phyloP scores from a whole-genome alignment of 2,329 filamentous ascomycete genomes.

The Onygenales sp. region DNA sequence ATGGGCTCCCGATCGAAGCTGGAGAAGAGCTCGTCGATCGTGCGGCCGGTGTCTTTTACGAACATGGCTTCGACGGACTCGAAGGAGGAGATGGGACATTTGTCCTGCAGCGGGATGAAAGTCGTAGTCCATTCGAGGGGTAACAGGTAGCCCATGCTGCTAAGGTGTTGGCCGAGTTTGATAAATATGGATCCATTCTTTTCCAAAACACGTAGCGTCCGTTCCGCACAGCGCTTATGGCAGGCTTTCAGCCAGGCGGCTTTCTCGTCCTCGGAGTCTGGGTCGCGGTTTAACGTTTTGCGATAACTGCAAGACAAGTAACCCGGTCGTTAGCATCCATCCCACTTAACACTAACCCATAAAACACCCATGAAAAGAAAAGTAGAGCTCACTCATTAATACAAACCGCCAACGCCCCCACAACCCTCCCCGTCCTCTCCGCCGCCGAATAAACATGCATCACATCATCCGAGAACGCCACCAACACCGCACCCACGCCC shows the following conservation, averaged over 20 bases:
- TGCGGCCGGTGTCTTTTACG: slow-evolving; percentile 66
- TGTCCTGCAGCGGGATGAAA: slow-evolving; percentile 91
- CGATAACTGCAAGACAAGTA: slow-evolving; percentile 58
- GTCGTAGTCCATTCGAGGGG: slow-evolving; percentile 89
- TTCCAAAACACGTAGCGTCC: slow-evolving; percentile 79
- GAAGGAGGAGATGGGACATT: slow-evolving; percentile 84
- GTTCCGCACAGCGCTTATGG: slow-evolving; percentile 83
- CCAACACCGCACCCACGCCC: slow-evolving; percentile 34
- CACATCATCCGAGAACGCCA: slow-evolving; percentile 55
- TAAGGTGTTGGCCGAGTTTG: slow-evolving; percentile 92
- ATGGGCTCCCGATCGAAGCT: slow-evolving; percentile 74
- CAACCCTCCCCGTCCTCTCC: slow-evolving; percentile 71
- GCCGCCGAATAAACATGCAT: slow-evolving; percentile 66
- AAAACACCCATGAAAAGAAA: too few relatives aligned
- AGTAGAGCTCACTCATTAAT: slow-evolving; percentile 93
- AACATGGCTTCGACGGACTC: slow-evolving; percentile 85
- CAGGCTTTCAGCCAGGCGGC: slow-evolving; percentile 66
- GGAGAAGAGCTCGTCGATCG: slow-evolving; percentile 74
- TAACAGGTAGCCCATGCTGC: slow-evolving; percentile 89
- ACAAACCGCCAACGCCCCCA: slow-evolving; percentile 62
- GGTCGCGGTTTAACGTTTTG: slow-evolving; percentile 60
- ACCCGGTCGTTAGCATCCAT: not conserved
- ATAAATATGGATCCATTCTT: slow-evolving; percentile 98
- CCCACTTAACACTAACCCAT: not conserved
- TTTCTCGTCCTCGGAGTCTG: slow-evolving; percentile 54